Evolutionary conservation across 78 protist species (phyloP).

Genomic region (Dictyostelium brefeldianum): DNA sequence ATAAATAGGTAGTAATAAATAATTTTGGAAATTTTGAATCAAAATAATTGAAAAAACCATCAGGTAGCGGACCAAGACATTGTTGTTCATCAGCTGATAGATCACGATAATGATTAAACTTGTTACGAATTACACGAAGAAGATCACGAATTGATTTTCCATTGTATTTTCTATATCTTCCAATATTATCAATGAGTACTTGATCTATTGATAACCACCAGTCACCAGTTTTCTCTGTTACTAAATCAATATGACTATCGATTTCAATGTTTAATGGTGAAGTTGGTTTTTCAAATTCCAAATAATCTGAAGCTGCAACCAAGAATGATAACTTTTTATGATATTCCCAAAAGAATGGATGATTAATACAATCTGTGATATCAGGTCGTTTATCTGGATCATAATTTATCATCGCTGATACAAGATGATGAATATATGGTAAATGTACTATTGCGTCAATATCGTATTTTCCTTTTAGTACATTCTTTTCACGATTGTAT

Average conservation of each 20-base stretch:
- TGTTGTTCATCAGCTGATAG: conserved; percentile 51
- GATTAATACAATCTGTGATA: conserved; percentile 48
- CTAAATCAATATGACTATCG: conserved; percentile 26
- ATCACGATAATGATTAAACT: conserved; percentile 87
- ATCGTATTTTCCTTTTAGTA: conserved; percentile 59
- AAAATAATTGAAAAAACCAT: conserved; percentile 87
- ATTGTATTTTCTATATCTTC: conserved; percentile 86
- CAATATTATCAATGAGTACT: conserved; percentile 53
- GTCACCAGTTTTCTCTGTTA: conserved; percentile 6
- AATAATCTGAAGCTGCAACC: conserved; percentile 80
- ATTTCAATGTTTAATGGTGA: conserved; percentile 42
- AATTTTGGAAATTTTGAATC: conserved; percentile 65
- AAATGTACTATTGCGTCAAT: conserved; percentile 18
- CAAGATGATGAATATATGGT: conserved; percentile 48
- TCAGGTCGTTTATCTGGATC: conserved; percentile 55
- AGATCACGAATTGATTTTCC: conserved; percentile 76
- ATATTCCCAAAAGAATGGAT: conserved; percentile 90
- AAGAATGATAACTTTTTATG: conserved; percentile 76
- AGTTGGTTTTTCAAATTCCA: conserved; percentile 71
- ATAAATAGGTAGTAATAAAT: conserved; percentile 55
- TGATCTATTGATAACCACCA: conserved; percentile 75
- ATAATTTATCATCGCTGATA: conserved; percentile 9
- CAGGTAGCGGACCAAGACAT: conserved; percentile 83
- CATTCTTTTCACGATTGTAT: conserved; percentile 85
- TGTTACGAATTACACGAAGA: conserved; percentile 89